Conservation (phyloP, 768 basidiomycete species). For the Boletus speciosus region DNA sequence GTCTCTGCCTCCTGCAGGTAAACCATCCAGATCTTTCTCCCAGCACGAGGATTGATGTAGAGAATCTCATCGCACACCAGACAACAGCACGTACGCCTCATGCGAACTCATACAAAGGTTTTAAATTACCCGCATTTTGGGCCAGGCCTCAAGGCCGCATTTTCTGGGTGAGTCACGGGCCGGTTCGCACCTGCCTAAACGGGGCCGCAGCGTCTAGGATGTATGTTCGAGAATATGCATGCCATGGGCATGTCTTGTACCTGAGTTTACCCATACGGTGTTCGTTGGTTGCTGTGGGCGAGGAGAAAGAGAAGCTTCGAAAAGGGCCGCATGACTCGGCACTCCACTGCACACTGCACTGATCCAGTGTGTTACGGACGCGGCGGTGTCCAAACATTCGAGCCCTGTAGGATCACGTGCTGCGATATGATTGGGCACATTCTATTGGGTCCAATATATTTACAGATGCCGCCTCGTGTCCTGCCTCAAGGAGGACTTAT, state of each 20-base stretch:
- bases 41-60: background rate
- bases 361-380: too few species aligned
- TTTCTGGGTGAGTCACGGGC: background rate
- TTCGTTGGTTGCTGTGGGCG: conserved; percentile 3
- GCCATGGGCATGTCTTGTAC: background rate
- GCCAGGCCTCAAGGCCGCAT: background rate
- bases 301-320: background rate
- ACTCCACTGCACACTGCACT: background rate
- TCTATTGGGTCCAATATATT: conserved; percentile 16
- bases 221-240: background rate
- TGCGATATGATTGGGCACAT: conserved; percentile 16
- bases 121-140: background rate
- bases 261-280: background rate
- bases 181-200: background rate
- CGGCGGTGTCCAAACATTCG: too few species aligned
- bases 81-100: conserved; percentile 5
- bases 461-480: conserved; percentile 24
- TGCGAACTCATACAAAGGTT: background rate
- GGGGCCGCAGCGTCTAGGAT: background rate
- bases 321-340: background rate
- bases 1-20: background rate
- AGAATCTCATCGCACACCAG: background rate
- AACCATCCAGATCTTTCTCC: background rate
- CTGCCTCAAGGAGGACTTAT: conserved; percentile 25
- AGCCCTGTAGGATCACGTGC: conserved; percentile 19